Percentiles rank a stretch among this genome's conserved stretches.
Evolutionary conservation across 2,329 filamentous ascomycete genomes (phyloP).

Genomic region (Amesomyces nigricolor): DNA sequence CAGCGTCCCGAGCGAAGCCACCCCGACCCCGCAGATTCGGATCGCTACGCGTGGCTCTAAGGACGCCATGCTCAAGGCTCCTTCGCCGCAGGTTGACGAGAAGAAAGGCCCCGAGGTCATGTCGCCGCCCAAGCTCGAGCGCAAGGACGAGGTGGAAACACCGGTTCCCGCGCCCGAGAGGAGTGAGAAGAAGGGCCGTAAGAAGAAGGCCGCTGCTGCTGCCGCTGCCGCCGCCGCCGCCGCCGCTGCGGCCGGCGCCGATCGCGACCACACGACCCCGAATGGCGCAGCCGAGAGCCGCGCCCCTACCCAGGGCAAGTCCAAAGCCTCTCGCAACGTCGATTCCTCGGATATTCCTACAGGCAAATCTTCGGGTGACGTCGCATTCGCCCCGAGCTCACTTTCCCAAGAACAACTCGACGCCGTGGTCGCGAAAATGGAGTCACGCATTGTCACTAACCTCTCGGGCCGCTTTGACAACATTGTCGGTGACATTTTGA

Average conservation of each 20-base stretch:
- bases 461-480: conserved; percentile 43
- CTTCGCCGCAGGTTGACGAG: conserved; percentile 30
- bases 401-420: conserved; percentile 46
- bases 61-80: conserved; percentile 33
- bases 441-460: conserved; percentile 45
- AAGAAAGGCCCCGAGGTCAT: conserved; percentile 31
- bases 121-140: conserved; percentile 37
- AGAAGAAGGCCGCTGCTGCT: conserved; percentile 57
- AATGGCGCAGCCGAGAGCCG: conserved; percentile 37
- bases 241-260: conserved; percentile 38
- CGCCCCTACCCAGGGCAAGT: conserved; percentile 31
- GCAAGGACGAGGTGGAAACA: conserved; percentile 44
- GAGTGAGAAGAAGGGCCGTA: conserved; percentile 54
- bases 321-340: conserved; percentile 29
- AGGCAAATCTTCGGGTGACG: conserved; percentile 19
- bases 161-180: conserved; percentile 45
- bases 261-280: conserved; percentile 34
- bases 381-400: conserved; percentile 26
- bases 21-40: conserved; percentile 31
- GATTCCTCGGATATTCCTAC: conserved; percentile 23
- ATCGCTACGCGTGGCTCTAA: conserved; percentile 33
- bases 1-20: conserved; percentile 36
- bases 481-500: conserved; percentile 52
- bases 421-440: conserved; percentile 49
- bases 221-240: conserved; percentile 35